phyloP scores from a whole-genome alignment of 352 stramenopile genomes.

The Pythium grandisporangium region DNA sequence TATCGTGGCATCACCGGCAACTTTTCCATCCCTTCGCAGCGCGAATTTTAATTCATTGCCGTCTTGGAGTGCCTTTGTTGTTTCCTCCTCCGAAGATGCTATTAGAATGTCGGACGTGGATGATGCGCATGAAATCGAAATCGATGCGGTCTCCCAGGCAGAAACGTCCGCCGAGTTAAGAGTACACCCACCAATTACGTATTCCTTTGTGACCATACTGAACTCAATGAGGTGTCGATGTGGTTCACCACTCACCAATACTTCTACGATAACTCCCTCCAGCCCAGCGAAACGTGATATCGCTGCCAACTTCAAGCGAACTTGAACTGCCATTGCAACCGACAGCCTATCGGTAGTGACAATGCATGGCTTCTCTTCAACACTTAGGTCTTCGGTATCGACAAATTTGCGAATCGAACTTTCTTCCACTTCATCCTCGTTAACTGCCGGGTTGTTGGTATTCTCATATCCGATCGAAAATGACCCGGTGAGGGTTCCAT shows the following conservation, averaged over 20 bases:
- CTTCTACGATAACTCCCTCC: constrained; percentile 29
- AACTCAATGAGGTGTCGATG: constrained; percentile 16
- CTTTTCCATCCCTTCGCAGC: neutral
- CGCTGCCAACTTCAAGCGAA: constrained; percentile 15
- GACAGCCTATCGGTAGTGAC: neutral
- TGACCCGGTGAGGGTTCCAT: neutral
- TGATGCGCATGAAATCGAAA: constrained; percentile 6
- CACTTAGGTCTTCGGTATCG: no score
- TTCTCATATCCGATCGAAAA: constrained; percentile 8
- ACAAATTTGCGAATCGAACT: no score
- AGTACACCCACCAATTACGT: constrained; percentile 24
- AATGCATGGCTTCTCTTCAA: neutral
- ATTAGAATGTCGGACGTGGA: constrained; percentile 4
- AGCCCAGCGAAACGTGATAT: constrained; percentile 19
- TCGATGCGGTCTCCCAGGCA: neutral
- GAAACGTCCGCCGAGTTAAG: constrained; percentile 3
- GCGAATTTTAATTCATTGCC: neutral
- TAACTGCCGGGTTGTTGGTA: neutral
- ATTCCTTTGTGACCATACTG: constrained; percentile 23
- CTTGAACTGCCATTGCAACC: constrained; percentile 18
- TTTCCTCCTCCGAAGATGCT: neutral
- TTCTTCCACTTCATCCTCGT: neutral
- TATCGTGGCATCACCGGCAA: neutral
- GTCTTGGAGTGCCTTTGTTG: neutral
- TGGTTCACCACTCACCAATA: constrained; percentile 13